Conservation (phyloP, 177 flowering plant genomes). For the Vitis hybrid region DNA sequence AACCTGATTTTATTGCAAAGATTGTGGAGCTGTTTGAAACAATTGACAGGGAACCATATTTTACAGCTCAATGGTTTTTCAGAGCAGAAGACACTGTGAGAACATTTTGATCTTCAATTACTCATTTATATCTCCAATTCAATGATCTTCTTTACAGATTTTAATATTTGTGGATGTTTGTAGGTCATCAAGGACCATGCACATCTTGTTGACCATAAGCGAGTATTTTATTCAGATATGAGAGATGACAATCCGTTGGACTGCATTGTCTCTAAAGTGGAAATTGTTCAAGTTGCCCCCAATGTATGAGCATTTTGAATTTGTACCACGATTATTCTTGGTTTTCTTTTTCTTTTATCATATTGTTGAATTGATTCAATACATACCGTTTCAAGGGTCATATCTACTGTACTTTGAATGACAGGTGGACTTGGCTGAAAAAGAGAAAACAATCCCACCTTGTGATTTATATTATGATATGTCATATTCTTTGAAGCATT, state of each 20-base stretch:
- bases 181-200: slow-evolving; percentile 29
- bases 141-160: not conserved
- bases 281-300: slow-evolving; percentile 19
- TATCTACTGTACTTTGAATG: not conserved
- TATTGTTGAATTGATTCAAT: not conserved
- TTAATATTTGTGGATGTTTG: not conserved
- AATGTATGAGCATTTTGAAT: slow-evolving; percentile 16
- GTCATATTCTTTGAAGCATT: slow-evolving; percentile 31
- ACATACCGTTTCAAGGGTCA: not conserved
- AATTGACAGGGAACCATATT: slow-evolving; percentile 34
- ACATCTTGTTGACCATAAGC: slow-evolving; percentile 18
- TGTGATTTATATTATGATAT: slow-evolving; percentile 42
- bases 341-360: not conserved
- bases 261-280: slow-evolving; percentile 36
- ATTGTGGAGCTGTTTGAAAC: slow-evolving; percentile 56
- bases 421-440: slow-evolving; percentile 30
- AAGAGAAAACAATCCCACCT: slow-evolving; percentile 9
- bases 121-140: not conserved
- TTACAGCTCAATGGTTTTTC: slow-evolving; percentile 60
- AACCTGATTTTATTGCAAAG: slow-evolving; percentile 34
- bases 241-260: slow-evolving; percentile 42
- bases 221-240: slow-evolving; percentile 42
- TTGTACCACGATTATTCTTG: not conserved
- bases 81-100: slow-evolving; percentile 58
- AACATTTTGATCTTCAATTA: too few relatives aligned